Evolutionary conservation across 148 eudicot genomes (phyloP).

Genomic region (Mesembryanthemum crystallinum): DNA sequence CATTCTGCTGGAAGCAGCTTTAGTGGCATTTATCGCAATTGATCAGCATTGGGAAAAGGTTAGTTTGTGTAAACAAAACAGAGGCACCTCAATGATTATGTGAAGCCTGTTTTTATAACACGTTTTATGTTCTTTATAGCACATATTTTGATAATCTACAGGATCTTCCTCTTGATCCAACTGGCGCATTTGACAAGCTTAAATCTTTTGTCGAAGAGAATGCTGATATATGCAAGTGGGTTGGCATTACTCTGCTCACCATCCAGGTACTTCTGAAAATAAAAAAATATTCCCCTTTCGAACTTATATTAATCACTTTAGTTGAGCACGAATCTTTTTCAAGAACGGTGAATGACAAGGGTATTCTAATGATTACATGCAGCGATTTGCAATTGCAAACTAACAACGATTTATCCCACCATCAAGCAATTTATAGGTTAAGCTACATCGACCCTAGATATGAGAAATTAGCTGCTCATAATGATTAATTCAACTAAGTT

Average conservation of each 20-base stretch:
- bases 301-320: no score
- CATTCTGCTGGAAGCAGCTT: constrained; percentile 56
- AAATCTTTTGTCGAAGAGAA: constrained; percentile 53
- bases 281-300: no score
- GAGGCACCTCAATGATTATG: neutral
- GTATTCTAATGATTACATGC: no score
- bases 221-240: constrained; percentile 58
- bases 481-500: no score
- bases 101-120: constrained; percentile 1
- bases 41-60: constrained; percentile 77
- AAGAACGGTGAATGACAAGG: no score
- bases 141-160: constrained; percentile 24
- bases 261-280: constrained; percentile 58
- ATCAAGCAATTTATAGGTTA: no score
- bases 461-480: no score
- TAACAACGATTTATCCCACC: no score
- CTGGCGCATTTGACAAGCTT: constrained; percentile 64
- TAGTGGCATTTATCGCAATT: constrained; percentile 56
- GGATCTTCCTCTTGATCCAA: constrained; percentile 79
- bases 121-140: neutral
- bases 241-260: constrained; percentile 53
- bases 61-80: constrained; percentile 13
- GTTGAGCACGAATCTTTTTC: no score
- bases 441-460: no score
- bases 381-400: no score